Evolutionary conservation across 768 basidiomycete genomes (phyloP).

Genomic region (Boletus pseudo-olivaceus): DNA sequence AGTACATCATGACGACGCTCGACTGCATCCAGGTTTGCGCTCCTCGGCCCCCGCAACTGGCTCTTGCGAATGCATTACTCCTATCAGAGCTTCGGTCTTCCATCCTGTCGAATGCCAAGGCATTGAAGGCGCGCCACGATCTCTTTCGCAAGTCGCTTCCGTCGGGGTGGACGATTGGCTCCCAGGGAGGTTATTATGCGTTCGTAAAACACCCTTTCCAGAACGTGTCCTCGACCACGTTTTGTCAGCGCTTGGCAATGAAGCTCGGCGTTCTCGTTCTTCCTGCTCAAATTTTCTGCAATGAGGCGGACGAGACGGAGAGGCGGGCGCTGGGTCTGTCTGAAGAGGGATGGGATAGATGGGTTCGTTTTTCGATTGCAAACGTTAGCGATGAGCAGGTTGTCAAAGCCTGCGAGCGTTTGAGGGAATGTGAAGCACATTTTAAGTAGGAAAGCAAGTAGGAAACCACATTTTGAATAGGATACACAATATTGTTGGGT

Average conservation of each 20-base stretch:
- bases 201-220: slow-evolving; percentile 69
- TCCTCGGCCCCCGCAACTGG: slow-evolving; percentile 68
- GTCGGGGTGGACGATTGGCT: slow-evolving; percentile 55
- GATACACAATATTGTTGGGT: not conserved
- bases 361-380: slow-evolving; percentile 78
- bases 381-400: slow-evolving; percentile 70
- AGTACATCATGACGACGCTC: slow-evolving; percentile 52
- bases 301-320: slow-evolving; percentile 12
- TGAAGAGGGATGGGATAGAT: slow-evolving; percentile 47
- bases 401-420: slow-evolving; percentile 46
- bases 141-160: slow-evolving; percentile 54
- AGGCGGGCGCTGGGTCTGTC: slow-evolving; percentile 20
- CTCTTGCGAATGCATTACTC: slow-evolving; percentile 49
- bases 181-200: slow-evolving; percentile 73
- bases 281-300: slow-evolving; percentile 61
- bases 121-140: slow-evolving; percentile 48
- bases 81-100: slow-evolving; percentile 51
- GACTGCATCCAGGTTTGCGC: slow-evolving; percentile 83
- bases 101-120: slow-evolving; percentile 47
- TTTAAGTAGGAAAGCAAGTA: too few species aligned
- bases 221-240: slow-evolving; percentile 43
- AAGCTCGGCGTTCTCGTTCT: slow-evolving; percentile 64
- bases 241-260: slow-evolving; percentile 56
- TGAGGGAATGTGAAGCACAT: slow-evolving; percentile 36
- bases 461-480: slow-evolving; percentile 45